Evolutionary conservation across 306 rosid species (phyloP).

Genomic region (Vicia sativa): DNA sequence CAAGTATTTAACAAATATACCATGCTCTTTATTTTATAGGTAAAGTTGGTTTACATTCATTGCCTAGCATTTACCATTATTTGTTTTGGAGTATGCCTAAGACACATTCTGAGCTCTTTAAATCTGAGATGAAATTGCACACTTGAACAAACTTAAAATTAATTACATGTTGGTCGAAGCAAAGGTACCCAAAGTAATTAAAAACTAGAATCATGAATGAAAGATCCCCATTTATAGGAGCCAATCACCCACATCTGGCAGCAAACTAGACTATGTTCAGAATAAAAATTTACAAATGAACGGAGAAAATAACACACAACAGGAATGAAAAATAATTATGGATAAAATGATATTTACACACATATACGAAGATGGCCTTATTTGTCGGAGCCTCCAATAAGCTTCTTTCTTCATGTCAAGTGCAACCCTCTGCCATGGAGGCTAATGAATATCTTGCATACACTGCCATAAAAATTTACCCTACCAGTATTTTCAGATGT

Average conservation of each 20-base stretch:
- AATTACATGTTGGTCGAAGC: slow-evolving; percentile 47
- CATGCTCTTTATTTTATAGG: no score
- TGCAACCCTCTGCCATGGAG: slow-evolving; percentile 64
- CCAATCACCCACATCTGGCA: slow-evolving; percentile 42
- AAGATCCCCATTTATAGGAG: slow-evolving; percentile 38
- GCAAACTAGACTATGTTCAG: slow-evolving; percentile 51
- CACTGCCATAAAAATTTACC: slow-evolving; percentile 53
- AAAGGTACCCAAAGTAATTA: slow-evolving; percentile 37
- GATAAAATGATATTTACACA: slow-evolving; percentile 73
- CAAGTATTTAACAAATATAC: no score
- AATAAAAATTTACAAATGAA: slow-evolving; percentile 69
- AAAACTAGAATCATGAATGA: slow-evolving; percentile 36
- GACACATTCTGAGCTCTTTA: neutral
- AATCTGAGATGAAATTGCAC: slow-evolving; percentile 24
- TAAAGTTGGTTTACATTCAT: no score
- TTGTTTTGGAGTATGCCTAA: neutral
- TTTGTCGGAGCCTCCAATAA: slow-evolving; percentile 78
- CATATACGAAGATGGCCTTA: slow-evolving; percentile 84
- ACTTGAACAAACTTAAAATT: slow-evolving; percentile 40
- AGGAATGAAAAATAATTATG: slow-evolving; percentile 40
- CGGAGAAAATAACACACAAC: slow-evolving; percentile 55
- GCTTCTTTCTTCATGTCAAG: slow-evolving; percentile 50
- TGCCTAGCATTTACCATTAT: no score
- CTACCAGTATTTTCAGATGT: slow-evolving; percentile 52
- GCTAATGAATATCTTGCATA: slow-evolving; percentile 84